Base-by-base conservation (phyloP, 2,329 filamentous ascomycete species). In the Aphanocladium album region DNA sequence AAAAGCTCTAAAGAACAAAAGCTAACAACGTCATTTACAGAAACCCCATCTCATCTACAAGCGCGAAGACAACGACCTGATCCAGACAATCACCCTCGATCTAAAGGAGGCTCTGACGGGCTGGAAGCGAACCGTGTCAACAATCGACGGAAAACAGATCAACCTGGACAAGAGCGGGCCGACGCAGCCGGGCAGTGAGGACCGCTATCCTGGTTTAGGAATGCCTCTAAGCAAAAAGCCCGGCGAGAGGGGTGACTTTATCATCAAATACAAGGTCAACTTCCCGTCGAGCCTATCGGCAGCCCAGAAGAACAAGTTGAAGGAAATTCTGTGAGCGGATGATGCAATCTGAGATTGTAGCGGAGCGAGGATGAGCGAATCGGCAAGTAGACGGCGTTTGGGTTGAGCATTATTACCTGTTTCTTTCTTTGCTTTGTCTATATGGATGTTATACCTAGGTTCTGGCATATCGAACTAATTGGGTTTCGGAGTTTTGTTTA, bases 151-250 rank as follows among this genome's bases (percentile, higher is more conserved):
- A 67, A 93, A 90, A 71, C 89, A 93, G 69, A 79, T 99, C 67
- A 85, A 80, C 56, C 83, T 98, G 43, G 85, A 90, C 49, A 93
- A 92, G 73, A 78, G 81, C 5, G 93, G 93, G 0, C 93, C 93
- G 1, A 98, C 93, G 7, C 88, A 89, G 61, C 93, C 93, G 0
- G 91, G 89, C 14, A 90, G 87, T 72, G 86, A 86, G 67, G 93
- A 97, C 66, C 80, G 81, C 35, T 99, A 90, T 71, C 95, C 95
- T 0, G 83, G 85, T 5, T 81, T 90, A n/a, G 95, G 95, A 62
- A 98, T 99, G 95, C 92, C 93, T 41, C 87, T 95, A 69, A 91
- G 90, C 63, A 98, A 96, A 83, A 93, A 92, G 72, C 91, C 90
- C 0, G 85, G 79, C 62, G 84, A 92, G 68, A 84, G 93, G 60